These are phyloP conservation scores for Chlorella sp. DNA, from an alignment of 139 green algal genomes.

Conservation along the genomic window DNA sequence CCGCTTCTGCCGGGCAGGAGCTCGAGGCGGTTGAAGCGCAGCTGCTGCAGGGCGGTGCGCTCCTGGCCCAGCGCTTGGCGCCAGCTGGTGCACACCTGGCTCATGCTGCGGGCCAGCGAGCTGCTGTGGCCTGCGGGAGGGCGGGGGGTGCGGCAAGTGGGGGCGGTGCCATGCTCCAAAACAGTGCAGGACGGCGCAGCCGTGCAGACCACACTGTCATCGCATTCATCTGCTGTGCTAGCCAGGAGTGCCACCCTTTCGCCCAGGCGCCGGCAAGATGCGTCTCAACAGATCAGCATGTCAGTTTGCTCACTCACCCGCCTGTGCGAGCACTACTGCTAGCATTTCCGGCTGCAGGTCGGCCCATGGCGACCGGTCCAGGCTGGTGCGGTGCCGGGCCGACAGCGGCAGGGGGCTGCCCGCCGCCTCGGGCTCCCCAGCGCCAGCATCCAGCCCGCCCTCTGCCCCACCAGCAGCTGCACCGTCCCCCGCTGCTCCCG, in stretches of 20 bases:
- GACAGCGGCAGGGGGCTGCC: neutral
- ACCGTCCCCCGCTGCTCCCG: neutral
- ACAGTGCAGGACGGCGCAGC: no score
- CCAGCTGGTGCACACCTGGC: slow-evolving; percentile 34
- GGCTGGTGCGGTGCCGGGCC: slow-evolving; percentile 12
- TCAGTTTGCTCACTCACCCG: no score
- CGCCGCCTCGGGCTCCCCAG: neutral
- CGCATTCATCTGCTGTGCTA: no score
- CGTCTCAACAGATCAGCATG: no score
- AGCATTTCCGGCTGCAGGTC: slow-evolving; percentile 19
- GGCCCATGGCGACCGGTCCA: slow-evolving; percentile 8
- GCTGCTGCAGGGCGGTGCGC: slow-evolving; percentile 9
- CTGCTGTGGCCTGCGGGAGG: slow-evolving; percentile 2
- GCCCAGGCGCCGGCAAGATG: no score
- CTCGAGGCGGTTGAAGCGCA: slow-evolving; percentile 2
- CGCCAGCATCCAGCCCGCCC: no score
- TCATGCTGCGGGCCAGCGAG: neutral
- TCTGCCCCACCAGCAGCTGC: neutral
- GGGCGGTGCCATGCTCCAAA: no score
- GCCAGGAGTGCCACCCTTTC: no score
- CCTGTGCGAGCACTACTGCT: neutral
- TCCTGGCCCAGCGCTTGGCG: slow-evolving; percentile 9
- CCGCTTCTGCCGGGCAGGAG: neutral
- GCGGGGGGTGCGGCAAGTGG: no score
- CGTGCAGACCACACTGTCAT: no score